These are phyloP conservation scores for Styphnolobium japonicum DNA, from an alignment of 306 rosid species.

Conservation along the genomic window DNA sequence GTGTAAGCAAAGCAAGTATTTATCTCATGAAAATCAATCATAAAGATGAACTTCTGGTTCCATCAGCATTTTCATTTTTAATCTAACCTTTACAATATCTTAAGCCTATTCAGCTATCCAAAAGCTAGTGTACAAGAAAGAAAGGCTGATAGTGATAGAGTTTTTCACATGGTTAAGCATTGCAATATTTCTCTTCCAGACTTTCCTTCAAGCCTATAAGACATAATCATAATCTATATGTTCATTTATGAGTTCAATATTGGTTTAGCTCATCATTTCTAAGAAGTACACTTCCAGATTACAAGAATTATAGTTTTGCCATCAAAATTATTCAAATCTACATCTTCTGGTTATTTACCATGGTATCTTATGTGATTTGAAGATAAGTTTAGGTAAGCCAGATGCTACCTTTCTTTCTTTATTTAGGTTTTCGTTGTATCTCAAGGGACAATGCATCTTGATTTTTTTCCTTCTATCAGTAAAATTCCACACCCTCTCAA, in stretches of 20 bases:
- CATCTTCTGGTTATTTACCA: not conserved
- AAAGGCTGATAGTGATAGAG: not conserved
- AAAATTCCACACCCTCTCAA: constrained; percentile 16
- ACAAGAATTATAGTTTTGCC: not conserved
- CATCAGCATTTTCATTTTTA: not conserved
- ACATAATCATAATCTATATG: not conserved
- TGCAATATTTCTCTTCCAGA: not conserved
- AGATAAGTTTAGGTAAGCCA: constrained; percentile 34
- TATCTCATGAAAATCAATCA: not conserved
- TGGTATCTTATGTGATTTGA: constrained; percentile 24
- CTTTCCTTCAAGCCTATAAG: not conserved
- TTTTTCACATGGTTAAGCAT: not conserved
- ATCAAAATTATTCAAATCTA: not conserved
- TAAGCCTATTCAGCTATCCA: not conserved
- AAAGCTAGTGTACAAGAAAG: not conserved
- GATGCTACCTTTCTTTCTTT: constrained; percentile 23
- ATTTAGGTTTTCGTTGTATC: constrained; percentile 24
- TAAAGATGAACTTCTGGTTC: not conserved
- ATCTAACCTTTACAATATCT: not conserved
- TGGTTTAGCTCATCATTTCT: not conserved
- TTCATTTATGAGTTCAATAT: not conserved
- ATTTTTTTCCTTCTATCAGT: constrained; percentile 21
- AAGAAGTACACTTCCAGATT: not conserved
- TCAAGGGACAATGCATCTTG: constrained; percentile 29
- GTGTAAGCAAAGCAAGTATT: not conserved